Conservation (phyloP, 1,284 basidiomycete species). For the Ganoderma meredithae region DNA sequence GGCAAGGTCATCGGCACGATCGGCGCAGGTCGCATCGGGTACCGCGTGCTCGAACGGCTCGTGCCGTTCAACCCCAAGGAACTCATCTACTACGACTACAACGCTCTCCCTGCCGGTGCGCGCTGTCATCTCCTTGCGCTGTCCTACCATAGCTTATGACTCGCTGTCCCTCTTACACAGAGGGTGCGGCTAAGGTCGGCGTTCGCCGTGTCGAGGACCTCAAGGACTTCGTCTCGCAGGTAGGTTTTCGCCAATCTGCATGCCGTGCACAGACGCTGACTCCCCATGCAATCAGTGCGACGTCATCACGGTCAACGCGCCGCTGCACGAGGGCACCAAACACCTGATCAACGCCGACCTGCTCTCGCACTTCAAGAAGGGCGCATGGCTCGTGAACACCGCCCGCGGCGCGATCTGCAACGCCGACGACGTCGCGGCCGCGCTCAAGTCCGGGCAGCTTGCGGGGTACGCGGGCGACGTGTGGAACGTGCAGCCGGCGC, state of each 20-base stretch:
- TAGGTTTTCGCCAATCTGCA: not conserved
- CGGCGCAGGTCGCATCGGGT: constrained; percentile 90
- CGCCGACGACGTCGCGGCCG: constrained; percentile 79
- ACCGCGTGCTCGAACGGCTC: constrained; percentile 89
- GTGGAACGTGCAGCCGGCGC: constrained; percentile 86
- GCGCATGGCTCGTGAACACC: constrained; percentile 91
- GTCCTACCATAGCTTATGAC: too few relatives aligned
- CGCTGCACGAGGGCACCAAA: constrained; percentile 87
- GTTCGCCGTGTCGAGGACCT: constrained; percentile 84
- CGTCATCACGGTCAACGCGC: constrained; percentile 89
- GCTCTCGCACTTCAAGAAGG: constrained; percentile 90
- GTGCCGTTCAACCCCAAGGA: constrained; percentile 91
- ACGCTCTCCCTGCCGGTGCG: constrained; percentile 72
- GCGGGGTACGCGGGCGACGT: constrained; percentile 76
- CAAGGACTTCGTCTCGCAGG: constrained; percentile 83
- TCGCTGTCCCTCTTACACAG: too few relatives aligned
- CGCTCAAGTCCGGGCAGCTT: constrained; percentile 82
- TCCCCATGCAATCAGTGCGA: constrained; percentile 58
- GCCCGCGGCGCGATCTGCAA: constrained; percentile 94
- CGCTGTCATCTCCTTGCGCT: too few relatives aligned
- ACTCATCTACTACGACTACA: constrained; percentile 93
- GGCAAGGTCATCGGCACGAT: constrained; percentile 91
- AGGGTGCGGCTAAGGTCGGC: constrained; percentile 74
- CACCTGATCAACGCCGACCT: constrained; percentile 85
- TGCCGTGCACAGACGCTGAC: not conserved